Base-by-base conservation (phyloP, 495 filamentous ascomycete species). In the Tetracladium setigerum region DNA sequence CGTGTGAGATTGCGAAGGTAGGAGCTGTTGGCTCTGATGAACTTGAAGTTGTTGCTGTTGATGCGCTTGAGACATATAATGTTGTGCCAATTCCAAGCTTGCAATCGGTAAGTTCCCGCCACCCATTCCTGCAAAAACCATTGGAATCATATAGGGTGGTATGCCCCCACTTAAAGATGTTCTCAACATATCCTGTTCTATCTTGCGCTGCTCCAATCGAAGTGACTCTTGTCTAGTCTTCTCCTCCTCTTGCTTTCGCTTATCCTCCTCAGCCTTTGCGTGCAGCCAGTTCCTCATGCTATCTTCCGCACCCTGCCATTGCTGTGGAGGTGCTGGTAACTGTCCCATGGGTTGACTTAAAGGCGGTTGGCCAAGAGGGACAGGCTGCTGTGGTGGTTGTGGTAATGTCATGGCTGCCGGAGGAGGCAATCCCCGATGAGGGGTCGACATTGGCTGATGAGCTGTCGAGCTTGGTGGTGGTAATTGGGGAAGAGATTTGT, bases 71-170 rank as follows among this genome's bases (percentile, higher is more conserved):
- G 69, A 58, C 44, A 77, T 61, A 55, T 77, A 77, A 55, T 91
- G 86, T 59, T 91, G 85, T 36, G 82, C 69, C 79, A 79, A 83
- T 56, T 95, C 89, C 39, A 84, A 47, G 40, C 72, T 70, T 15
- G 79, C 68, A 50, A 68, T 74, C 39, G 77, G 69, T 8, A 80
- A 60, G 47, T 80, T 83, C 27, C 82, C 79, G 18, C 78, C 74
- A 41, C 81, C 82, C 64, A 94, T 84, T 33, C 86, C 87, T 11
- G 85, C 84, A 61, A 96, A 95, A 41, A 98, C 84, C 53, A 94
- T 74, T 14, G 92, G 92, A 32, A 96, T 76, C 73, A 95, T 78
- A 34, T 85, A 72, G 32, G 89, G 87, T 15, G 92, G 89, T 32
- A 98, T 77, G 16, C 89, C 89, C 19, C 84, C 81, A 48, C 76